A percentile compares a stretch with the other conserved stretches of the same genome.
These are phyloP conservation scores for Fraxinus latifolia DNA, from an alignment of 305 asterid genomes.

Conservation along the genomic window DNA sequence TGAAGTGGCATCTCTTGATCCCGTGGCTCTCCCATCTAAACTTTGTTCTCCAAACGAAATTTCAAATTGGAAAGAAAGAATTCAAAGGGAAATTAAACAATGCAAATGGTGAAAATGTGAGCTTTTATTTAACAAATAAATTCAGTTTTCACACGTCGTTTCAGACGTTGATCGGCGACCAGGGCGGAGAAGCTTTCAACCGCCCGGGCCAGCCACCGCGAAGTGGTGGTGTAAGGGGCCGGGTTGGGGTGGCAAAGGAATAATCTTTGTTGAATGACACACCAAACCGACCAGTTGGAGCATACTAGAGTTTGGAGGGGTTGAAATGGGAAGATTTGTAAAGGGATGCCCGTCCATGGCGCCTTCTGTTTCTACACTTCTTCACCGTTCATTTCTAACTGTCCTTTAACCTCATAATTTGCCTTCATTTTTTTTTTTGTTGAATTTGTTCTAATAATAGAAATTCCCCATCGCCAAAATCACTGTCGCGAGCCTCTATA, in stretches of 20 bases:
- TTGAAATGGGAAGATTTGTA: constrained; percentile 26
- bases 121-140: not conserved
- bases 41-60: not conserved
- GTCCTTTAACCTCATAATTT: constrained; percentile 1
- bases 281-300: constrained; percentile 28
- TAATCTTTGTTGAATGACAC: not conserved
- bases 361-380: constrained; percentile 17
- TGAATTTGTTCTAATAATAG: not conserved
- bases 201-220: constrained; percentile 51
- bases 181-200: constrained; percentile 41
- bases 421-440: not conserved
- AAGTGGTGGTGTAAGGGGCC: constrained; percentile 25
- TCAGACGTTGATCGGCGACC: constrained; percentile 16
- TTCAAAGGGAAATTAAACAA: not conserved
- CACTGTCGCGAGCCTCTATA: not conserved
- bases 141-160: not conserved
- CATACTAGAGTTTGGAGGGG: constrained; percentile 16
- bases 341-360: constrained; percentile 33
- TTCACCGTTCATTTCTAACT: constrained; percentile 43
- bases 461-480: not conserved
- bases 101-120: not conserved
- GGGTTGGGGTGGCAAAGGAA: not conserved
- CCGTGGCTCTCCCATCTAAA: constrained; percentile 28
- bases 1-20: constrained; percentile 18
- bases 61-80: not conserved